These are phyloP conservation scores for Colletotrichum eleusines DNA, from an alignment of 2,329 filamentous ascomycete genomes.

Conservation along the genomic window DNA sequence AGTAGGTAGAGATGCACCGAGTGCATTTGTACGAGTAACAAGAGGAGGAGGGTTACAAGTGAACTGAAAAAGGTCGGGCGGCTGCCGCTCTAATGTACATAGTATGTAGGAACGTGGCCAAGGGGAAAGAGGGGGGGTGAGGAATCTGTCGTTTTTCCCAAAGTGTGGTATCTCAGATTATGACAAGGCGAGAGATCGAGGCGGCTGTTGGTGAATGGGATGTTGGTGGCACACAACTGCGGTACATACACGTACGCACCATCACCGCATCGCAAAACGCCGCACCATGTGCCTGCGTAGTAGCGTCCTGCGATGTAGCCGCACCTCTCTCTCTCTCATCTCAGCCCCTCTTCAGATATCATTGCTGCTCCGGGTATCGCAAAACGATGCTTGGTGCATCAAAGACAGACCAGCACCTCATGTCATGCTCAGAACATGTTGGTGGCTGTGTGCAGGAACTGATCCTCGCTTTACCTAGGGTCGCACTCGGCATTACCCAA, in stretches of 20 bases:
- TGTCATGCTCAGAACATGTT: slow-evolving; percentile 14
- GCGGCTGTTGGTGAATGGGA: neutral
- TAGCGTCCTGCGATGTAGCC: neutral
- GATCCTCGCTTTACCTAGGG: neutral
- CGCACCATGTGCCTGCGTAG: too few species aligned
- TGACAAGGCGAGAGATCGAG: slow-evolving; percentile 30
- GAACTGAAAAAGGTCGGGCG: slow-evolving; percentile 5
- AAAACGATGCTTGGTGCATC: neutral
- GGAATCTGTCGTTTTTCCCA: slow-evolving; percentile 35
- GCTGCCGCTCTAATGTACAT: slow-evolving; percentile 35
- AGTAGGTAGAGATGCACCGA: neutral
- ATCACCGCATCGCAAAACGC: too few species aligned
- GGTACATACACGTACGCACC: too few species aligned
- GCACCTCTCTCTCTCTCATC: too few species aligned
- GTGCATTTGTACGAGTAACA: slow-evolving; percentile 8
- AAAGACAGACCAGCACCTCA: neutral
- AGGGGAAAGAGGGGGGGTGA: slow-evolving; percentile 26
- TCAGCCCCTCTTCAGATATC: neutral
- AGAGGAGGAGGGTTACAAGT: neutral
- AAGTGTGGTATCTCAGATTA: slow-evolving; percentile 33
- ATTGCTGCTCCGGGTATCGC: neutral
- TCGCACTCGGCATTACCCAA: neutral
- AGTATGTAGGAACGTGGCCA: too few species aligned
- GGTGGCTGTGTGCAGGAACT: neutral
- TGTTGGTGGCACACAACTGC: neutral